phyloP scores from a whole-genome alignment of 805 yeast genomes.

The Candida sithepensis region DNA sequence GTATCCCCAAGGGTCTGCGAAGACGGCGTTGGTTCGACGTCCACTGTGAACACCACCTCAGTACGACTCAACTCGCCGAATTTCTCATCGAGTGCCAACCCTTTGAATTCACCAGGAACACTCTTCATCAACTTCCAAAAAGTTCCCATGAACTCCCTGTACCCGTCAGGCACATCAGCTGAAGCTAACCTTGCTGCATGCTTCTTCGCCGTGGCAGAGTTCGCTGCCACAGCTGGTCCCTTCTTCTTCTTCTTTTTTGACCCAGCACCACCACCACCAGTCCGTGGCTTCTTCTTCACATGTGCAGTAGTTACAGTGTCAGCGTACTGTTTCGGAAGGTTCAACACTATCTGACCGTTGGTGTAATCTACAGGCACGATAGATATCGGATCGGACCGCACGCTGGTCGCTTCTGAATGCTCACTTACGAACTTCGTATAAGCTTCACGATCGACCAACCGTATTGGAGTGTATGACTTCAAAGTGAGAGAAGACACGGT shows the following conservation, averaged over 20 bases:
- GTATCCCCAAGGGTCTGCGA: background rate
- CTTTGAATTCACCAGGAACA: conserved; percentile 7
- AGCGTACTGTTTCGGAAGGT: background rate
- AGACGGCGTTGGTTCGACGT: background rate
- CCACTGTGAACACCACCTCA: background rate
- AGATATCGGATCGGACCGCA: background rate
- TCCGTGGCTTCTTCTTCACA: background rate
- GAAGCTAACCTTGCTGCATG: background rate
- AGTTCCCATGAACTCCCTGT: background rate
- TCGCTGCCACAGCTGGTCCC: background rate
- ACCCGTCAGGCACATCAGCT: background rate
- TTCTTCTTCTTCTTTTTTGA: background rate
- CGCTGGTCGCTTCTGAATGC: background rate
- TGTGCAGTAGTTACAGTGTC: background rate
- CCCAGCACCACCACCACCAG: background rate
- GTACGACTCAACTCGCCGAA: background rate
- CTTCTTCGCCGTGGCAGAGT: background rate
- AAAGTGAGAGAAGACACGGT: background rate
- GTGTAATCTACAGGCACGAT: background rate
- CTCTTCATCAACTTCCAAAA: background rate
- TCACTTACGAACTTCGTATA: background rate
- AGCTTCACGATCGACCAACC: background rate
- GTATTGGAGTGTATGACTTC: background rate
- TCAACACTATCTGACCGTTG: background rate
- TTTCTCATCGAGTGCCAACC: conserved; percentile 5